Conservation (phyloP, 2,329 filamentous ascomycete species). For the Penicillium sp. region DNA sequence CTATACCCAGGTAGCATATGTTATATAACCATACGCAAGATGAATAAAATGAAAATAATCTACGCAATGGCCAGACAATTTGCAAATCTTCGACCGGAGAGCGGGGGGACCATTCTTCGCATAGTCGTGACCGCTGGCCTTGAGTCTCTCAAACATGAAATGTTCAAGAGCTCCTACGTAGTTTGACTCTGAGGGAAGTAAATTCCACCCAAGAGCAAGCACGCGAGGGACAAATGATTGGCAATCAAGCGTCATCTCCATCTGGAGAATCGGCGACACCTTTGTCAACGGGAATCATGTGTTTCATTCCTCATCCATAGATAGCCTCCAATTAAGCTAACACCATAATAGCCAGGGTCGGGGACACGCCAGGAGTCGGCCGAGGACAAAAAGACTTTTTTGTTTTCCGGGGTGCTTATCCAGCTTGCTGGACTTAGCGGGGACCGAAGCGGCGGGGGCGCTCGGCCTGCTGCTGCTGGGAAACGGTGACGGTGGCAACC, state of each 20-base stretch:
- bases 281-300: conserved; percentile 53
- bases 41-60: conserved; percentile 11
- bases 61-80: conserved; percentile 19
- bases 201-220: conserved; percentile 14
- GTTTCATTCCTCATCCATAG: conserved; percentile 43
- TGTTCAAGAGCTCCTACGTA: conserved; percentile 26
- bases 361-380: conserved; percentile 32
- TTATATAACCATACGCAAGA: conserved; percentile 10
- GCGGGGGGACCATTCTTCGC: conserved; percentile 1
- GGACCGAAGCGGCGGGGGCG: conserved; percentile 73
- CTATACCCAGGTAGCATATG: conserved; percentile 21
- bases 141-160: conserved; percentile 7
- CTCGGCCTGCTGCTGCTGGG: conserved; percentile 84
- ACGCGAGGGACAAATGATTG: conserved; percentile 55
- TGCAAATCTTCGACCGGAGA: conserved; percentile 7
- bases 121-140: conserved; percentile 10
- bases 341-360: conserved; percentile 27
- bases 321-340: conserved; percentile 33
- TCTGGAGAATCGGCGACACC: conserved; percentile 86
- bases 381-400: conserved; percentile 34
- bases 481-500: conserved; percentile 90
- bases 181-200: conserved; percentile 10
- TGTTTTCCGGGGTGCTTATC: conserved; percentile 16
- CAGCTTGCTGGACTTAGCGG: conserved; percentile 24
- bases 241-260: conserved; percentile 89